Conservation (phyloP, 2,329 filamentous ascomycete genomes). For the Cladosporium sp. region DNA sequence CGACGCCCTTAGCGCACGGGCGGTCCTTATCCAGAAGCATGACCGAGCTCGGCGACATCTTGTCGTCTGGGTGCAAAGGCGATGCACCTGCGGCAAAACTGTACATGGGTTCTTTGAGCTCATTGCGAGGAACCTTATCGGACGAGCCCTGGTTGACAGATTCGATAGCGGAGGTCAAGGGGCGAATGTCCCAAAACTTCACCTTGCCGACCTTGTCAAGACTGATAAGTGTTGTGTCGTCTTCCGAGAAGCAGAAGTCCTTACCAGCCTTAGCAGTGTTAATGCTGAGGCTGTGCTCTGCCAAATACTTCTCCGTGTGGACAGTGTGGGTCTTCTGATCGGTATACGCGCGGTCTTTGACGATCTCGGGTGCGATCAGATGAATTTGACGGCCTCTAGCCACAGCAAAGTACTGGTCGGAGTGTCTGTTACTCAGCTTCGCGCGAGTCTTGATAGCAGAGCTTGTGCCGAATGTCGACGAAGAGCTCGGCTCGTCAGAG, state of each 20-base stretch:
- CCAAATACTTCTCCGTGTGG: slow-evolving; percentile 83
- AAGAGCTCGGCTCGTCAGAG: slow-evolving; percentile 86
- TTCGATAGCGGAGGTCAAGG: slow-evolving; percentile 60
- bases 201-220: slow-evolving; percentile 95
- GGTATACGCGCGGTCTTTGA: slow-evolving; percentile 51
- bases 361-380: slow-evolving; percentile 68
- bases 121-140: slow-evolving; percentile 38
- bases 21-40: slow-evolving; percentile 94
- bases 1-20: slow-evolving; percentile 85
- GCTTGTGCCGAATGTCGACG: slow-evolving; percentile 51
- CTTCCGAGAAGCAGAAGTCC: slow-evolving; percentile 96
- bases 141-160: slow-evolving; percentile 52
- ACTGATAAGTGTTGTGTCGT: slow-evolving; percentile 90
- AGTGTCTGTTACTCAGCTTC: slow-evolving; percentile 82
- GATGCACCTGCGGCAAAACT: slow-evolving; percentile 68
- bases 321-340: slow-evolving; percentile 60
- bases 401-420: slow-evolving; percentile 84
- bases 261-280: slow-evolving; percentile 97
- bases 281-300: slow-evolving; percentile 86
- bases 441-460: slow-evolving; percentile 88
- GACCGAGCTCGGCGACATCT: slow-evolving; percentile 95
- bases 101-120: slow-evolving; percentile 82
- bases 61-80: slow-evolving; percentile 57
- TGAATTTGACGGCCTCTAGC: slow-evolving; percentile 95
- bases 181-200: slow-evolving; percentile 96